Percentiles rank a stretch among this genome's conserved stretches.
phyloP scores from a whole-genome alignment of 2,329 filamentous ascomycete genomes.

The Cercospora canescens region DNA sequence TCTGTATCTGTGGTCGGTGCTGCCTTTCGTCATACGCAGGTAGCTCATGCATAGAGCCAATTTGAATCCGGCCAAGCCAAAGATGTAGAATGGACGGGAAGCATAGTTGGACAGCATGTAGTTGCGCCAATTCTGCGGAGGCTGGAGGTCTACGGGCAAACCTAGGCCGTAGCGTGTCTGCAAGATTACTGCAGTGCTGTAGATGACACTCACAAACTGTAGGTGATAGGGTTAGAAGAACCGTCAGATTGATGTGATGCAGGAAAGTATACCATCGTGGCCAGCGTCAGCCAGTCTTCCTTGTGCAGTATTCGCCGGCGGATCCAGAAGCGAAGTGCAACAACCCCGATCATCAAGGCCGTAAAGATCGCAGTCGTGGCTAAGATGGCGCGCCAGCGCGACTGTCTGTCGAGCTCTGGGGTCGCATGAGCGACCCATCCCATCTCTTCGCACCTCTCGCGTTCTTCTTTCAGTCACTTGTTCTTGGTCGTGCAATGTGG shows the following conservation, averaged over 20 bases:
- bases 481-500: not conserved
- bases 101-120: slow-evolving; percentile 19
- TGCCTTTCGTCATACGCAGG: slow-evolving; percentile 21
- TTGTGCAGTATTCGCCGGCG: slow-evolving; percentile 14
- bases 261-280: slow-evolving; percentile 13
- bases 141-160: slow-evolving; percentile 11
- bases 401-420: slow-evolving; percentile 15
- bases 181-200: slow-evolving; percentile 15
- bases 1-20: slow-evolving; percentile 11
- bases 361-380: slow-evolving; percentile 15
- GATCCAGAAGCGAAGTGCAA: slow-evolving; percentile 18
- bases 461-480: not conserved
- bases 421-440: slow-evolving; percentile 16
- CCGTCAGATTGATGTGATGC: no score
- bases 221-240: not conserved
- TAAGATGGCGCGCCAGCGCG: slow-evolving; percentile 18
- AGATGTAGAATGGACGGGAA: slow-evolving; percentile 21
- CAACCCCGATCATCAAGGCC: slow-evolving; percentile 11
- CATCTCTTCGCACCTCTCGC: slow-evolving; percentile 12
- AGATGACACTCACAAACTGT: slow-evolving; percentile 18
- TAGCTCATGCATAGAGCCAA: slow-evolving; percentile 22
- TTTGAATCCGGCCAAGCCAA: slow-evolving; percentile 22
- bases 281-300: slow-evolving; percentile 22
- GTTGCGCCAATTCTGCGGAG: slow-evolving; percentile 8
- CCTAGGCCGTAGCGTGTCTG: slow-evolving; percentile 21